Evolutionary conservation across 176 grass and related monocot species (phyloP), one percentile per base, ranked within the genome.

Genomic region (Zoysia japonica): DNA sequence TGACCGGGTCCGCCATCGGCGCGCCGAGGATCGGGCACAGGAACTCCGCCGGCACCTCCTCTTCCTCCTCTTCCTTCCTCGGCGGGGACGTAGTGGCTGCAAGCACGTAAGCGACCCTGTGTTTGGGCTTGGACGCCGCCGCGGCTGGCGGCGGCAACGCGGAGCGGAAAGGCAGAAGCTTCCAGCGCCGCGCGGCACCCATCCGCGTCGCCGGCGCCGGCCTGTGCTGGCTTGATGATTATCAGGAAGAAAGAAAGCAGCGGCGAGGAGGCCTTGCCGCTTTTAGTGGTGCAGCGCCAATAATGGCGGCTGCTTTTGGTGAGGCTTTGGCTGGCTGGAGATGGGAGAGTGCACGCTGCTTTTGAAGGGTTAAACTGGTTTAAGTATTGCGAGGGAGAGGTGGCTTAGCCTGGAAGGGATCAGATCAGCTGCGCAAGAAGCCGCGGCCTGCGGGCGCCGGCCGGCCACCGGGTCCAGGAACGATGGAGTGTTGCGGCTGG

Each of bases 1-100:
- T 91, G 63, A 91, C 91, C 38, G 91, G 88, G 48, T 94, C 92
- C 1, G 68, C 86, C 92, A 94, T 91, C 46, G 87, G 80, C 15
- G 62, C 15, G 68, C 73, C 19, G 5, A 78, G 80, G 82, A 93
- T 74, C 19, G 88, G 91, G 91, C 85, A 90, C 47, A 87, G 7
- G 82, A 93, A 90, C 71, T 93, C 91, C 75, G 0, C 19, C 10
- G 72, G 53, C 20, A 67, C 37, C 37, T 9, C 68, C 41, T 47
- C 67, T 12, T 48, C 53, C 20, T 0, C 17, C 50, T 12, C 17
- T 43, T 12, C 47, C 80, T 52, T 14, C 48, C 17, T 35, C 70
- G 19, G 5, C 40, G 61, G 61, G 8, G 69, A 12, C 16, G 52
- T 9, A 6, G 68, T 49, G 47, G n/a, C 15, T 28, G 14, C 19